These are phyloP conservation scores for Botryosphaeria dothidea DNA, from an alignment of 2,329 filamentous ascomycete genomes.

Conservation along the genomic window DNA sequence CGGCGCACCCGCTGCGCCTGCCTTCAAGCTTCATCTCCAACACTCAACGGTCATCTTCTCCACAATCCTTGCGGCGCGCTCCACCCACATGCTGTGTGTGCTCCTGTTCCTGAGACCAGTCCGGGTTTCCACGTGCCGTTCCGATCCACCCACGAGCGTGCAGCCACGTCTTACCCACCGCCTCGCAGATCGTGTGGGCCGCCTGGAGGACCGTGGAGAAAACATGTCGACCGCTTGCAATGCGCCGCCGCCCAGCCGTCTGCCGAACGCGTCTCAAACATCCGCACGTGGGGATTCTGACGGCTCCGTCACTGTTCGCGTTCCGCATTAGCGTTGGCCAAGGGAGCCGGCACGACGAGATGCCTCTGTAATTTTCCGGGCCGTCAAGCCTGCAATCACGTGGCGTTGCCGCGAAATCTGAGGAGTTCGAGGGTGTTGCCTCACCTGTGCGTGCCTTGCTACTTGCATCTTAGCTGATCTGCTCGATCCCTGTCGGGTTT, in stretches of 20 bases:
- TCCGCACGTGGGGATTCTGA: neutral
- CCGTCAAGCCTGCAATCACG: neutral
- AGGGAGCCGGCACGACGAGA: neutral
- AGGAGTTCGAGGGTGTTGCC: neutral
- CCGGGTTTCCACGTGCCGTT: constrained; percentile 1
- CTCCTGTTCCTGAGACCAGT: neutral
- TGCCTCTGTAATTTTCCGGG: neutral
- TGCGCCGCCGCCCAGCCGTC: too few species aligned
- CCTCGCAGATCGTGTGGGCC: constrained; percentile 4
- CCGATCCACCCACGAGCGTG: neutral
- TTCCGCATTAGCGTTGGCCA: neutral
- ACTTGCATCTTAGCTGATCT: neutral
- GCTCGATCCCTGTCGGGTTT: neutral
- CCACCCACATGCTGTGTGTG: neutral
- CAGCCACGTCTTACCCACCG: constrained; percentile 6
- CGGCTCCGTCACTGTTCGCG: neutral
- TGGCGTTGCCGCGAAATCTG: neutral
- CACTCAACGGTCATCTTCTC: constrained; percentile 8
- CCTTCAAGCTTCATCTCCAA: constrained; percentile 8
- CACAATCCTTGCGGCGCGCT: neutral
- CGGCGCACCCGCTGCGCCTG: neutral
- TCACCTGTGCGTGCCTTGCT: neutral
- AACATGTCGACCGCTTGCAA: neutral
- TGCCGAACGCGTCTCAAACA: neutral
- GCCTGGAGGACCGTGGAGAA: neutral